Conservation (phyloP, 306 rosid genomes). For the Ammopiptanthus mongolicus region DNA sequence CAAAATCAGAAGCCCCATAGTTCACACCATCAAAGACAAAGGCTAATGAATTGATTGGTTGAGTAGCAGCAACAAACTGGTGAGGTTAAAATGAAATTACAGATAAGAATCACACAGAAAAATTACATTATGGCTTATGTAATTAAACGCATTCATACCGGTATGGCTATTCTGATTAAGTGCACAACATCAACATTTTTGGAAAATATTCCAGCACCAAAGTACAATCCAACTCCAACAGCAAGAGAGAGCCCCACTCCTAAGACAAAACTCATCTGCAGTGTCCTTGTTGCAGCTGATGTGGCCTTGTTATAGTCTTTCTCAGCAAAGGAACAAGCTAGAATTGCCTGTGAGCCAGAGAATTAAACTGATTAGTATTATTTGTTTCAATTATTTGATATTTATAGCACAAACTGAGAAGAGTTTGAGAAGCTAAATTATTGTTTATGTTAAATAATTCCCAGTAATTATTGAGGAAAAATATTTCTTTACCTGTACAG, state of each 20-base stretch:
- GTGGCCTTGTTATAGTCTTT: constrained; percentile 60
- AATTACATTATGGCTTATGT: neutral
- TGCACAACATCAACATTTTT: constrained; percentile 52
- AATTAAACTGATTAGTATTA: neutral
- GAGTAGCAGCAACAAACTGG: constrained; percentile 91
- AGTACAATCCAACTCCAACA: constrained; percentile 69
- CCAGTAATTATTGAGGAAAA: too few relatives aligned
- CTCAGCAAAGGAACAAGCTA: constrained; percentile 82
- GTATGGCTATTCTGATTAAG: constrained; percentile 59
- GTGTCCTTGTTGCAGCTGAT: constrained; percentile 52
- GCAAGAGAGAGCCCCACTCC: constrained; percentile 61
- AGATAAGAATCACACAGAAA: neutral
- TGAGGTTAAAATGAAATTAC: neutral
- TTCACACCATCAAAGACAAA: constrained; percentile 92
- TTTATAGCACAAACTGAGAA: neutral
- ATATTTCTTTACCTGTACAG: constrained; percentile 60
- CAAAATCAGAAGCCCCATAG: constrained; percentile 94
- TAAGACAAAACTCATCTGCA: constrained; percentile 68
- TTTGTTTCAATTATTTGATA: neutral
- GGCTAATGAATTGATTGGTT: constrained; percentile 81
- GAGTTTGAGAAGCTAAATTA: neutral
- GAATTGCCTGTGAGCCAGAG: constrained; percentile 49
- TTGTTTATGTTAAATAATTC: neutral
- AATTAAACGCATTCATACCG: too few relatives aligned
- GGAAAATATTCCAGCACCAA: constrained; percentile 77